Evolutionary conservation across 345 rosid genomes (phyloP).

Genomic region (Hirschfeldia incana): DNA sequence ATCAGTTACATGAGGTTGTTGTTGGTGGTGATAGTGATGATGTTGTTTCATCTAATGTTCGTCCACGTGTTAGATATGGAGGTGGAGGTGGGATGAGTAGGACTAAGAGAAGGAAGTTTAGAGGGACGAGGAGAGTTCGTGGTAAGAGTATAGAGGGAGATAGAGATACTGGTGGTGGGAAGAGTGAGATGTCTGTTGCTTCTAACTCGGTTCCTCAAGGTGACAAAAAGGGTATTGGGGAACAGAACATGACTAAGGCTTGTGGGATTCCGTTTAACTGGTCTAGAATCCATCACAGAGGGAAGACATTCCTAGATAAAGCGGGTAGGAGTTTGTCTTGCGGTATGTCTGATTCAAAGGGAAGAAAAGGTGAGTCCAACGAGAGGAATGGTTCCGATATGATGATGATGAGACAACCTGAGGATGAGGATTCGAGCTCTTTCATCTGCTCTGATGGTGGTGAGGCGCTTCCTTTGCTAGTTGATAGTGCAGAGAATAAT

Average conservation of each 20-base stretch:
- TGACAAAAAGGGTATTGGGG: constrained; percentile 52
- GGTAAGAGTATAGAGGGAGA: constrained; percentile 46
- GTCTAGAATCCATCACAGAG: constrained; percentile 91
- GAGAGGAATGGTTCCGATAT: constrained; percentile 63
- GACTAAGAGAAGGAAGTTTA: constrained; percentile 73
- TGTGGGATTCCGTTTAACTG: constrained; percentile 99
- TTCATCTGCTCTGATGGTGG: constrained; percentile 56
- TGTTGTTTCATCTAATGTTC: constrained; percentile 73
- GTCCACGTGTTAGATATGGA: constrained; percentile 43
- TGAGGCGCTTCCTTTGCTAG: constrained; percentile 87
- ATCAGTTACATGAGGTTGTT: constrained; percentile 59
- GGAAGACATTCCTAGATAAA: constrained; percentile 84
- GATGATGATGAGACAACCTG: constrained; percentile 60
- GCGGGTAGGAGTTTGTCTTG: constrained; percentile 98
- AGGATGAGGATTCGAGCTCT: constrained; percentile 57
- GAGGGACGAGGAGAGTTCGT: constrained; percentile 58
- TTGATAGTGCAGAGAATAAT: constrained; percentile 73
- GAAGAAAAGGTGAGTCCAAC: constrained; percentile 57
- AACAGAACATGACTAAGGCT: constrained; percentile 53
- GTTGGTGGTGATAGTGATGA: constrained; percentile 67
- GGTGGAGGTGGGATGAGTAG: constrained; percentile 45
- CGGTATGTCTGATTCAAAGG: constrained; percentile 75
- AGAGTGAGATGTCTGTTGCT: constrained; percentile 84
- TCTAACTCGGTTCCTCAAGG: constrained; percentile 77
- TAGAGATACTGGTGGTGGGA: constrained; percentile 48